phyloP scores from a whole-genome alignment of 352 stramenopile species.

The Globisporangium cederbergense region DNA sequence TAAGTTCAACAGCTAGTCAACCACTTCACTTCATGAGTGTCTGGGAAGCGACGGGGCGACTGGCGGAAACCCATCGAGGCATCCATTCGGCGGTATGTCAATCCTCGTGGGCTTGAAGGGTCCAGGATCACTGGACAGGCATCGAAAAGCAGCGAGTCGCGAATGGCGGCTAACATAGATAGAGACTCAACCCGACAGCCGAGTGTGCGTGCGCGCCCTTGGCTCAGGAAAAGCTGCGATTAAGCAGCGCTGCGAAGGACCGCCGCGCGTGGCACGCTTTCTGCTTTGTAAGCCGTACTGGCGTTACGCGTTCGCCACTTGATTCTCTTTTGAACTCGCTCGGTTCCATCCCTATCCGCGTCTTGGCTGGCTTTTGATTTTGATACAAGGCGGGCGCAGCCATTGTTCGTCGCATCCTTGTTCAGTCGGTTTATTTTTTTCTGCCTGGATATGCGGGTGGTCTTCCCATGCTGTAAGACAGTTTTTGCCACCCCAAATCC shows the following conservation, averaged over 20 bases:
- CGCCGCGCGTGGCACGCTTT: background rate
- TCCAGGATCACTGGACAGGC: no score
- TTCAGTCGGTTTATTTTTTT: constrained; percentile 4
- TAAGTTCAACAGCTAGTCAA: no score
- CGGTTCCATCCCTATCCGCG: background rate
- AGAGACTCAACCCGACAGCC: background rate
- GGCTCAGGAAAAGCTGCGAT: no score
- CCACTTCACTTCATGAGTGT: no score
- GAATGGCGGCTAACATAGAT: background rate
- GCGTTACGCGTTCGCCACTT: constrained; percentile 1
- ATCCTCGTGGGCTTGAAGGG: no score
- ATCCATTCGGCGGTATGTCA: no score
- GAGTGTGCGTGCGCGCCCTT: no score
- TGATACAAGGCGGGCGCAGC: constrained; percentile 5
- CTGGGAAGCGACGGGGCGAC: no score
- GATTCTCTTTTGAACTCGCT: background rate
- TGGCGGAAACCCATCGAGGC: no score
- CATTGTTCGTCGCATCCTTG: constrained; percentile 10
- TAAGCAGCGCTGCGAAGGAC: no score
- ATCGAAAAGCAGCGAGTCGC: background rate
- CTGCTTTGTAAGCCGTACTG: background rate
- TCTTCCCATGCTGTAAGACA: background rate
- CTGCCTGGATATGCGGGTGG: constrained; percentile 7
- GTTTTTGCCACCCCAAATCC: background rate
- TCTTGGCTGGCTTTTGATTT: background rate